A percentile compares a stretch with the other conserved stretches of the same genome.
These are phyloP conservation scores for Eucalyptus microcorys DNA, from an alignment of 345 rosid species.

Conservation along the genomic window DNA sequence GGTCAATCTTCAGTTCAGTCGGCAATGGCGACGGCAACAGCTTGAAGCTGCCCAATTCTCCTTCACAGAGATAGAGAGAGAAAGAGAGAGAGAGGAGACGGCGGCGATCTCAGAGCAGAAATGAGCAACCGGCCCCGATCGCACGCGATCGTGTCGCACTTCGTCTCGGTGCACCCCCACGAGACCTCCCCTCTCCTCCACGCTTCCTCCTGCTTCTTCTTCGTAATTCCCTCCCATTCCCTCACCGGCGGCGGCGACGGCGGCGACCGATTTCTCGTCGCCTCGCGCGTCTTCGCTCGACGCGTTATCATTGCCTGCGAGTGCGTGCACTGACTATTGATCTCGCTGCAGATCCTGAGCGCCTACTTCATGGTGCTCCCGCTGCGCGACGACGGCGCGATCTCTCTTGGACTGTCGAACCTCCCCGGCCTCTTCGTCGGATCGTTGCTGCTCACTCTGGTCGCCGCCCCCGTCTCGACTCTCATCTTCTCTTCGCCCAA, in stretches of 20 bases:
- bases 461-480: constrained; percentile 87
- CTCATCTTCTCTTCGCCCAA: constrained; percentile 68
- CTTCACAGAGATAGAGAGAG: background rate
- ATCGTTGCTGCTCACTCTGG: constrained; percentile 60
- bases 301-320: background rate
- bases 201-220: constrained; percentile 85
- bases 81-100: background rate
- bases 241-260: background rate
- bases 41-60: background rate
- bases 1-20: background rate
- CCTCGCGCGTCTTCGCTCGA: background rate
- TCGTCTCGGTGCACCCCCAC: constrained; percentile 73
- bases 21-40: background rate
- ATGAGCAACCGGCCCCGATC: constrained; percentile 25
- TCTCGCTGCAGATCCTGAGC: constrained; percentile 49
- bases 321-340: background rate
- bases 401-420: constrained; percentile 73
- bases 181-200: constrained; percentile 66
- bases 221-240: constrained; percentile 25
- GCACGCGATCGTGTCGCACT: constrained; percentile 35
- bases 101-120: background rate
- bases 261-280: background rate
- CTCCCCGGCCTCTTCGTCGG: constrained; percentile 73
- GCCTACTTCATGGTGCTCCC: constrained; percentile 90
- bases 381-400: constrained; percentile 84